Evolutionary conservation across 2,329 filamentous ascomycete species (phyloP), one percentile per base, ranked within the genome.

Genomic region (Scedosporium dehoogii): DNA sequence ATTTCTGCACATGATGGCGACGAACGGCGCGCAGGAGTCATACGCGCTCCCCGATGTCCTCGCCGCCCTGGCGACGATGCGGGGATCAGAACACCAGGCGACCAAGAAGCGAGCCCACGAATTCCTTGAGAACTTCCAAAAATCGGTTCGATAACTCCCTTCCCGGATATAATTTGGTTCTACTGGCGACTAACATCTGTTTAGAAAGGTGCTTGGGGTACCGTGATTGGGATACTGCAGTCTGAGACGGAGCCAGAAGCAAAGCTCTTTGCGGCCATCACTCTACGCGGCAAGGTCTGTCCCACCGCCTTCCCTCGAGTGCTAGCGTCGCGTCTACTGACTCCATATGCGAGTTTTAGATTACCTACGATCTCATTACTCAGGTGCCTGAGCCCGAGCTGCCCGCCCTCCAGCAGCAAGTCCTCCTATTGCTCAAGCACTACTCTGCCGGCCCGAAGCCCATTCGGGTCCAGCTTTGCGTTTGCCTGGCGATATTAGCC

Each of bases 181-280:
- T 42, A 6, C 38, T n/a, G 48, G 7, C 33, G 42, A 63, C 27
- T 59, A 23, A 59, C 51, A n/a, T 53, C 33, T 48, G n/a, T 66
- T 61, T 73, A 96, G 91, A 82, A 90, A 72, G 90, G 91, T 73
- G 94, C 94, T 68, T 99, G 94, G 94, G 88, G 87, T 55, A 88
- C 89, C 57, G 92, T 92, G 65, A 88, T 97, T 73, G 85, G 87
- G 61, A 90, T 99, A 66, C 79, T 99, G 65, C 91, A 96, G 74
- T 90, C 91, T 59, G 82, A 88, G 66, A 85, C 89, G 62, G 88
- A 92, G 66, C 82, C 89, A 59, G 92, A 96, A 74, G 90, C 91
- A 27, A 94, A 94, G 73, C 81, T 99, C 64, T 99, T 99, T 75
- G 94, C 94, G 57, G 94, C 94, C 64, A 97, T 93, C 57, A 99